These are phyloP conservation scores for Aureobasidium musti DNA, from an alignment of 2,329 filamentous ascomycete species.

Conservation along the genomic window DNA sequence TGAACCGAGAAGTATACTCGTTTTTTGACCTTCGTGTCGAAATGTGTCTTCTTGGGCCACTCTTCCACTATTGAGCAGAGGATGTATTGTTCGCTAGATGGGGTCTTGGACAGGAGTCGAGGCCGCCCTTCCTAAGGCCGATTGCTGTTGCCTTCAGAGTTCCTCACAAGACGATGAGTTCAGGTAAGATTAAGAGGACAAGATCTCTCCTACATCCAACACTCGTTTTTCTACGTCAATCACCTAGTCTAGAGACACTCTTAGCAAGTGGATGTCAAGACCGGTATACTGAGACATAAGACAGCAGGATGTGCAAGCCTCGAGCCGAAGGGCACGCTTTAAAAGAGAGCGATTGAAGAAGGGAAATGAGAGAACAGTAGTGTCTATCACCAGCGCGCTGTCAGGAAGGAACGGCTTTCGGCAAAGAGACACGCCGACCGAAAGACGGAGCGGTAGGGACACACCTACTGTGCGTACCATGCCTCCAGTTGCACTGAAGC, in stretches of 20 bases:
- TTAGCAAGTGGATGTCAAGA: neutral
- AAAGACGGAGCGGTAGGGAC: neutral
- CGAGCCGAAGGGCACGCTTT: neutral
- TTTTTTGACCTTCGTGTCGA: no score
- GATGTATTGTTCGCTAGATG: neutral
- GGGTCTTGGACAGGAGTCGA: neutral
- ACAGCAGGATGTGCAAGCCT: neutral
- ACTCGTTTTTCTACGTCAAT: neutral
- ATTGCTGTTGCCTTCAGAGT: neutral
- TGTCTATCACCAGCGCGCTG: slow-evolving; percentile 5
- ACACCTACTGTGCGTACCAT: neutral
- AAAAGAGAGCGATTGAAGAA: neutral
- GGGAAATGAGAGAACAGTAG: slow-evolving; percentile 11
- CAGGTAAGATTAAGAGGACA: neutral
- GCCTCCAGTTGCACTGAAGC: neutral
- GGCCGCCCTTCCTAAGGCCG: neutral
- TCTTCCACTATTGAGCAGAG: neutral
- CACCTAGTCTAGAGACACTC: neutral
- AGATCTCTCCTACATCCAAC: neutral
- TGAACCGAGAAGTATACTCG: no score
- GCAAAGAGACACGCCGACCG: neutral
- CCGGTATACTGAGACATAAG: neutral
- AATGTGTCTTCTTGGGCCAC: no score
- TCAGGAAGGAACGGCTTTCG: slow-evolving; percentile 20
- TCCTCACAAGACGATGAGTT: neutral